Conservation (phyloP, 164 flowering plant species). For the Magnolia sinica region DNA sequence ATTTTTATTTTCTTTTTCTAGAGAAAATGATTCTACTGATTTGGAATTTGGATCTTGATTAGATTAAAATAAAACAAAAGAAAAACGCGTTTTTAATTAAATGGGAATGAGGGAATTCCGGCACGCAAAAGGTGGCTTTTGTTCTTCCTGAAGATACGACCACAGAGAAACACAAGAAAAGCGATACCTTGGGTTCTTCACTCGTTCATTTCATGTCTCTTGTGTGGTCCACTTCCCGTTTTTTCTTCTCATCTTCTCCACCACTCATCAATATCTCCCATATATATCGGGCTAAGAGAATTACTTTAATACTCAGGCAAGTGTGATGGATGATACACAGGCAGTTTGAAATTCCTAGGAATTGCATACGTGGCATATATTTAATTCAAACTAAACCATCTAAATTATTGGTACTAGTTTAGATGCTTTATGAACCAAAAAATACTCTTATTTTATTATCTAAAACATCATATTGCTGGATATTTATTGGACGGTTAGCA, state of each 20-base stretch:
- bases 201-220: not conserved
- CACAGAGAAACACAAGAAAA: not conserved
- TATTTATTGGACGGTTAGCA: no score
- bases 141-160: constrained; percentile 13
- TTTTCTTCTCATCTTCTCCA: not conserved
- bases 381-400: not conserved
- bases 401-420: no score
- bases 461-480: no score
- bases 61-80: not conserved
- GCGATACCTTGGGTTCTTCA: constrained; percentile 1
- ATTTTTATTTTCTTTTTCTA: not conserved
- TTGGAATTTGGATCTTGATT: not conserved
- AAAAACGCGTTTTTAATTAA: not conserved
- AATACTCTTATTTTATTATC: no score
- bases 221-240: not conserved
- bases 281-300: not conserved
- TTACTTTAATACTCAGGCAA: not conserved
- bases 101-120: constrained; percentile 1
- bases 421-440: no score
- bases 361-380: not conserved
- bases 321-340: no score
- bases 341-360: not conserved
- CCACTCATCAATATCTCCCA: not conserved
- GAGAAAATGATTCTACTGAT: not conserved
- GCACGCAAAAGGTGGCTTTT: constrained; percentile 14